Evolutionary conservation across 2,329 filamentous ascomycete species (phyloP).

Genomic region (Chaetomium globosum): DNA sequence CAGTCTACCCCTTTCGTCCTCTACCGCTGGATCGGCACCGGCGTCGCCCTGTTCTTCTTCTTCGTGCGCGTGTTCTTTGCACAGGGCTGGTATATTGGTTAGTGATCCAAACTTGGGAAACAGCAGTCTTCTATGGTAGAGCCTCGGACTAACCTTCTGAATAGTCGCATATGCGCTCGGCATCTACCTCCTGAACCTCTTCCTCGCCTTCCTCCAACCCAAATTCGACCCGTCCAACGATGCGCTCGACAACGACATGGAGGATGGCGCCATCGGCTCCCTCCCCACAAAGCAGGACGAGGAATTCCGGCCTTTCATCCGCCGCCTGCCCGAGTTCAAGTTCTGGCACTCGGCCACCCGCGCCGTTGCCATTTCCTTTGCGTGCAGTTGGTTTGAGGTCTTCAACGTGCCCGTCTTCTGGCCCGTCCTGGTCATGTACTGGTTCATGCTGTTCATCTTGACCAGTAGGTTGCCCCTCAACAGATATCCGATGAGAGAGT

Average conservation of each 20-base stretch:
- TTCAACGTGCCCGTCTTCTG: conserved; percentile 99
- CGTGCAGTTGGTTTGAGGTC: conserved; percentile 88
- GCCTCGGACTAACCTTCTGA: conserved; percentile 26
- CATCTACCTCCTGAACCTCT: conserved; percentile 98
- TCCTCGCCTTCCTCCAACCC: conserved; percentile 95
- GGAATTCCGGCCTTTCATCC: conserved; percentile 96
- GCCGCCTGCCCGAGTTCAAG: conserved; percentile 96
- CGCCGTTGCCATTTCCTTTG: conserved; percentile 78
- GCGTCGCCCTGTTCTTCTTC: conserved; percentile 73
- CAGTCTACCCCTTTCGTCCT: conserved; percentile 85
- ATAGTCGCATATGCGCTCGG: conserved; percentile 94
- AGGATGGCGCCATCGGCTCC: conserved; percentile 79
- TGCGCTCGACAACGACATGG: conserved; percentile 87
- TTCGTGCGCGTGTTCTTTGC: conserved; percentile 86
- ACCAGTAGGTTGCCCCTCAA: conserved; percentile 66
- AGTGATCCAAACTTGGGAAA: conserved; percentile 34
- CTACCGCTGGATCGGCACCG: conserved; percentile 92
- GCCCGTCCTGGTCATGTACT: conserved; percentile 97
- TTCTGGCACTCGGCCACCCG: conserved; percentile 98
- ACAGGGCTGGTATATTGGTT: conserved; percentile 98
- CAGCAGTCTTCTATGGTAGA: neutral
- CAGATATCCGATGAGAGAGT: neutral
- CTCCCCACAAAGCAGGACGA: conserved; percentile 95
- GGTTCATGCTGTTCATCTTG: conserved; percentile 92
- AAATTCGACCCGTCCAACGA: conserved; percentile 99